Percentiles rank a stretch among this genome's conserved stretches.
Conservation (phyloP, 495 filamentous ascomycete genomes). For the Penicillium paradoxum region DNA sequence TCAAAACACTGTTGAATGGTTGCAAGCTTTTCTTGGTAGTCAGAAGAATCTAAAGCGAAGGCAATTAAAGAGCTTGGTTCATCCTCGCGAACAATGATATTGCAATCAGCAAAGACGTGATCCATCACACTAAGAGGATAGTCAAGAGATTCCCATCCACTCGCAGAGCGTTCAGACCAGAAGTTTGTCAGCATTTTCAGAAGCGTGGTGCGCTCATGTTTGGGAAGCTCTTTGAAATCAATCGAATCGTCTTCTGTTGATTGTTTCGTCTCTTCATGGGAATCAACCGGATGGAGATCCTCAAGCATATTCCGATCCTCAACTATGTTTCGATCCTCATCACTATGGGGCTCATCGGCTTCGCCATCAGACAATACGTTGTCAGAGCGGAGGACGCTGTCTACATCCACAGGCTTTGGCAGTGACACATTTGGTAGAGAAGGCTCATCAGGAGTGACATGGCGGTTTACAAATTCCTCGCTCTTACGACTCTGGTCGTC, state of each 20-base stretch:
- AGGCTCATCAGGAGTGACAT: constrained; percentile 16
- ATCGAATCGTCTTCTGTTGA: constrained; percentile 51
- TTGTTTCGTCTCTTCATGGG: constrained; percentile 56
- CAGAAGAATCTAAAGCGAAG: constrained; percentile 77
- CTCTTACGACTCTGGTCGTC: constrained; percentile 25
- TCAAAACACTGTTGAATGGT: constrained; percentile 60
- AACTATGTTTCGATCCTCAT: constrained; percentile 58
- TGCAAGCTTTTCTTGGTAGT: constrained; percentile 76
- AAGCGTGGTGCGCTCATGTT: constrained; percentile 83
- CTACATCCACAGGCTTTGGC: constrained; percentile 44
- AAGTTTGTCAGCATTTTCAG: constrained; percentile 95
- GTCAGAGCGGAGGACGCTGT: constrained; percentile 43
- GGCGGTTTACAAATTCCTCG: constrained; percentile 26
- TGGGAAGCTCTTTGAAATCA: constrained; percentile 71
- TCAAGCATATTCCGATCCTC: constrained; percentile 63
- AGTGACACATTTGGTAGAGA: constrained; percentile 22
- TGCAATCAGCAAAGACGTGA: constrained; percentile 96
- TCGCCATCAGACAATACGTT: constrained; percentile 64
- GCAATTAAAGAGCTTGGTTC: constrained; percentile 96
- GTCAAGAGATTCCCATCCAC: constrained; percentile 90
- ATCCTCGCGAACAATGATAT: constrained; percentile 94
- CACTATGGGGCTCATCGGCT: constrained; percentile 55
- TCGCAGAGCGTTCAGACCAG: constrained; percentile 96
- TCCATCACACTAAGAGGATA: constrained; percentile 85
- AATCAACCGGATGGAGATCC: constrained; percentile 62